Evolutionary conservation across 176 grass and related monocot genomes (phyloP).

Genomic region (Carex pumila): DNA sequence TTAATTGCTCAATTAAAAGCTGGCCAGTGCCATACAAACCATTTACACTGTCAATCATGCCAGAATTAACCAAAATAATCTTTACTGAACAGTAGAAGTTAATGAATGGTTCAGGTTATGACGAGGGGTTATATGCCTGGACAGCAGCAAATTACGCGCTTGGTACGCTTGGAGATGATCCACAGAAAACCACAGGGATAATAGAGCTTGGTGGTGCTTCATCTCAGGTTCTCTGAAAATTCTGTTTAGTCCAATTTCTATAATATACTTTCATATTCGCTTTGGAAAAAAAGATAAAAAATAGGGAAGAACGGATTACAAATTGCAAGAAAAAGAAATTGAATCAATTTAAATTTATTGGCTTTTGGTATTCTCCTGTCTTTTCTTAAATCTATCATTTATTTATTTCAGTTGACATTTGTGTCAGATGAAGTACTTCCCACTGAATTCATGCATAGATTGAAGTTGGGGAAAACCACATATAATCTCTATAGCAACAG

Average conservation of each 20-base stretch:
- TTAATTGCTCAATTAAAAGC: neutral
- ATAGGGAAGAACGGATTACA: neutral
- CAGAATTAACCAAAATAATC: neutral
- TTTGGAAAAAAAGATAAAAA: neutral
- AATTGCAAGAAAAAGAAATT: neutral
- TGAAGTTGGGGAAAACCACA: constrained; percentile 64
- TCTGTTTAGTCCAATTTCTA: neutral
- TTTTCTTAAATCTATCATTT: constrained; percentile 23
- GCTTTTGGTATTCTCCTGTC: neutral
- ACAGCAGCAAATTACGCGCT: constrained; percentile 88
- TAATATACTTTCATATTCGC: neutral
- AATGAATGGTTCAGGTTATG: constrained; percentile 42
- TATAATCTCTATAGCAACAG: constrained; percentile 89
- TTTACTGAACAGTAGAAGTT: neutral
- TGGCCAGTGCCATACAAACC: neutral
- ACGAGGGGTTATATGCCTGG: constrained; percentile 95
- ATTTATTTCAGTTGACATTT: constrained; percentile 82
- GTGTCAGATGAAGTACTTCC: constrained; percentile 78
- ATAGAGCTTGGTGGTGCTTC: constrained; percentile 97
- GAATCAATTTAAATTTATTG: neutral
- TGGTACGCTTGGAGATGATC: constrained; percentile 71
- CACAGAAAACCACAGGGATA: constrained; percentile 77
- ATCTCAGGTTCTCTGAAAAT: constrained; percentile 49
- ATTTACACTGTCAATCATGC: neutral
- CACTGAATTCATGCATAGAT: constrained; percentile 40